Conservation (phyloP, 2,329 filamentous ascomycete genomes). For the Paecilomyces sp. region DNA sequence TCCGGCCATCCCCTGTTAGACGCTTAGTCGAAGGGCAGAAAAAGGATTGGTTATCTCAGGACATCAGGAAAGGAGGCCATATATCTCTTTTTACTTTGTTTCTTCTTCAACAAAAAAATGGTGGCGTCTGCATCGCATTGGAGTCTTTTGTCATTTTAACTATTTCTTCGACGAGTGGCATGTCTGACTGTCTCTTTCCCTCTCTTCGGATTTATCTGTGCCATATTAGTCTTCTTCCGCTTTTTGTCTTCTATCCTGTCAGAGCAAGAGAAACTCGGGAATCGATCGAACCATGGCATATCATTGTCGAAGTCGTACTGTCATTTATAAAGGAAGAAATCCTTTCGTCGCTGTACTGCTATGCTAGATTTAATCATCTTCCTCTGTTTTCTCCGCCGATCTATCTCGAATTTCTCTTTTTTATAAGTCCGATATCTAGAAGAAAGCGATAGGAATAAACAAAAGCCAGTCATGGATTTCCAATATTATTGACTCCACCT, state of each 20-base stretch:
- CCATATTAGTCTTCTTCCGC: neutral
- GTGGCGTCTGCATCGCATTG: neutral
- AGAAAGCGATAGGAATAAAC: no score
- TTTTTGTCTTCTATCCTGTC: neutral
- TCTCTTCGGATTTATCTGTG: neutral
- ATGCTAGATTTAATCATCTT: no score
- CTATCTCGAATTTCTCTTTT: no score
- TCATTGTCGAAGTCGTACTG: neutral
- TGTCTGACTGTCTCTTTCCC: neutral
- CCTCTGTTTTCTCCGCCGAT: no score
- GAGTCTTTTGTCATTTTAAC: neutral
- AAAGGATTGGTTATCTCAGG: neutral
- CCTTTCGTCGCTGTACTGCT: no score
- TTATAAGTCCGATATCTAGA: no score
- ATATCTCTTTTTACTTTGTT: conserved; percentile 3
- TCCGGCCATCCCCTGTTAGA: neutral
- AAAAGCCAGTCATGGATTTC: no score
- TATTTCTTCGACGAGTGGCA: neutral
- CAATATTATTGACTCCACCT: no score
- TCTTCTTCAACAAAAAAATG: conserved; percentile 1
- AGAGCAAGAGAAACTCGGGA: neutral
- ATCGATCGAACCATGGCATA: neutral
- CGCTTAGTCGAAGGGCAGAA: neutral
- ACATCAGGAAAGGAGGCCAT: neutral
- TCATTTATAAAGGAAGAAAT: neutral